These are phyloP conservation scores for Botrytis paeoniae DNA, from an alignment of 2,329 filamentous ascomycete species.

Conservation along the genomic window DNA sequence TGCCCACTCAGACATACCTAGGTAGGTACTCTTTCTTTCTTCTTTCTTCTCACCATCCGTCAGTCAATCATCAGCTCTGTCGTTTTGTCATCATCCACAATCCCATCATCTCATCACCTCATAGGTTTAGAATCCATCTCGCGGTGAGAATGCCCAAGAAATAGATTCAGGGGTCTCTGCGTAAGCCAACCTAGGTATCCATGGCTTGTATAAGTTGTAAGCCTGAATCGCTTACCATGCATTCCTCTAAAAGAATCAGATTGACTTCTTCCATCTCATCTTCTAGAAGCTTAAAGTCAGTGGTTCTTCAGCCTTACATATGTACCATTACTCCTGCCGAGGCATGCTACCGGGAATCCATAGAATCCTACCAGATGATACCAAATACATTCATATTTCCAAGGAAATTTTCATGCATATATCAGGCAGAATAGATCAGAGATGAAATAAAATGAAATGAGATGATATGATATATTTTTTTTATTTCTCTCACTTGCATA, in stretches of 20 bases:
- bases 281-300: conserved; percentile 25
- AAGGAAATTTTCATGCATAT: not conserved
- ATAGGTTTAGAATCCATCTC: not conserved
- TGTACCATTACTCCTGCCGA: conserved; percentile 2
- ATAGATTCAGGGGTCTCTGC: not conserved
- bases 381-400: not conserved
- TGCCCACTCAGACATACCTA: not conserved
- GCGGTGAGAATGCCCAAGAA: not conserved
- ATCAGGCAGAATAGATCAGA: not conserved
- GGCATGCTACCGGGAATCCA: not conserved
- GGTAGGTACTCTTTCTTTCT: not conserved
- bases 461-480: not conserved
- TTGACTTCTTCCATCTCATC: conserved; percentile 29
- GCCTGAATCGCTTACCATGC: conserved; percentile 7
- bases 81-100: not conserved
- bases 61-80: not conserved
- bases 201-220: not conserved
- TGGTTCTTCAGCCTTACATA: conserved; percentile 23
- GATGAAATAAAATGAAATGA: not conserved
- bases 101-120: not conserved
- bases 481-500: not conserved
- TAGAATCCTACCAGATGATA: not conserved
- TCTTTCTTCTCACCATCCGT: not conserved
- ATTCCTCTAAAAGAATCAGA: conserved; percentile 17
- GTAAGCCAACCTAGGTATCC: not conserved